Conservation (phyloP, 2,329 filamentous ascomycete species). For the Purpureocillium takamizusanense region DNA sequence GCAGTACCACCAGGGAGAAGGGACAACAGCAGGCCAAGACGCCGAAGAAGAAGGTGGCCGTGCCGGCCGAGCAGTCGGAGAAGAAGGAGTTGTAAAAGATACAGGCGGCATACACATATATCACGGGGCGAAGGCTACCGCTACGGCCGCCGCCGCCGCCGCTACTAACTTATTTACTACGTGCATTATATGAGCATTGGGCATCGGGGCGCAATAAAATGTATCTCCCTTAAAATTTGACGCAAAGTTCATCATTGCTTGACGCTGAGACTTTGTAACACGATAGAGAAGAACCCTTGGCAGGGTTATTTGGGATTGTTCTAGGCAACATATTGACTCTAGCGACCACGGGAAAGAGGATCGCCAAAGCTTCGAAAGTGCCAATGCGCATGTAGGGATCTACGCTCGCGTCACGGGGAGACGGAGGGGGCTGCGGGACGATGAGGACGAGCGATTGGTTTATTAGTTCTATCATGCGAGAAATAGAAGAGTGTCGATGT, state of each 20-base stretch:
- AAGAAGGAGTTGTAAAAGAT: constrained; percentile 7
- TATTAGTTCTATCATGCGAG: constrained; percentile 11
- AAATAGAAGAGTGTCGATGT: background rate
- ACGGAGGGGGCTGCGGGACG: background rate
- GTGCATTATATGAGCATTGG: background rate
- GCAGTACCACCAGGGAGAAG: constrained; percentile 29
- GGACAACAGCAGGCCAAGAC: constrained; percentile 44
- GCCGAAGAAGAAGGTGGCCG: constrained; percentile 18
- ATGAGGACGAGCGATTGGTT: constrained; percentile 3
- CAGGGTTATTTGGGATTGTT: constrained; percentile 68
- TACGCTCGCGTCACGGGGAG: constrained; percentile 8
- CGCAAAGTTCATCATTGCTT: constrained; percentile 76
- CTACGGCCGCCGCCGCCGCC: no score
- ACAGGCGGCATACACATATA: constrained; percentile 1
- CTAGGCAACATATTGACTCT: constrained; percentile 87
- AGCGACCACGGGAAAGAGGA: constrained; percentile 56
- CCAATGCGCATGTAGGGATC: constrained; percentile 30
- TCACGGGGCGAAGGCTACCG: background rate
- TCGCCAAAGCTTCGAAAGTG: constrained; percentile 91
- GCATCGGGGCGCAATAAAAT: constrained; percentile 23
- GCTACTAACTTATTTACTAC: no score
- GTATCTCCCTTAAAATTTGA: constrained; percentile 76
- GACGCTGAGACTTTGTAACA: constrained; percentile 78
- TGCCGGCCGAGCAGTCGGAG: constrained; percentile 5
- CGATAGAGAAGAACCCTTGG: constrained; percentile 86